phyloP scores from a whole-genome alignment of 495 filamentous ascomycete genomes.

The Aspergillus ostianus region DNA sequence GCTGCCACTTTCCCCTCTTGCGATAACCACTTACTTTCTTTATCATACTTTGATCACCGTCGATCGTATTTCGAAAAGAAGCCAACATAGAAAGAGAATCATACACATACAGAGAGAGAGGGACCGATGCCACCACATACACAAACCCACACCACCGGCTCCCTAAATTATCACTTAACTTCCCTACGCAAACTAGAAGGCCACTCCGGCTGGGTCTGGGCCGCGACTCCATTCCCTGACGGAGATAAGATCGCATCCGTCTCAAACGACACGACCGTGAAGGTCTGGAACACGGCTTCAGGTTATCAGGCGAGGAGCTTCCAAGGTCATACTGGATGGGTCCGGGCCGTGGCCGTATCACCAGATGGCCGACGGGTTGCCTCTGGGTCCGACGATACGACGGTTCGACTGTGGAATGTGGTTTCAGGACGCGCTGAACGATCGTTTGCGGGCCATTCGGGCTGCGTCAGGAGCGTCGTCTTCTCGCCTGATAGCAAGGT shows the following conservation, averaged over 20 bases:
- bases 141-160: background rate
- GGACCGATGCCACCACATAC: background rate
- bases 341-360: conserved; percentile 11
- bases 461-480: conserved; percentile 17
- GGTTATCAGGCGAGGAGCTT: conserved; percentile 15
- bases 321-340: conserved; percentile 21
- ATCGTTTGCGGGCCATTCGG: conserved; percentile 20
- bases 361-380: conserved; percentile 21
- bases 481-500: conserved; percentile 34
- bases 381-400: conserved; percentile 24
- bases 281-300: conserved; percentile 31
- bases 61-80: background rate
- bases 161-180: background rate
- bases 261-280: conserved; percentile 25
- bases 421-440: conserved; percentile 15
- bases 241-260: background rate
- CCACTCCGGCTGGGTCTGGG: background rate
- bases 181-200: background rate
- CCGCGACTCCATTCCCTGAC: conserved; percentile 10
- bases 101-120: background rate
- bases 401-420: conserved; percentile 30
- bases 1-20: background rate
- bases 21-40: background rate
- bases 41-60: background rate
- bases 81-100: background rate